A percentile compares a stretch with the other conserved stretches of the same genome.
Evolutionary conservation across 108 stramenopile genomes (phyloP).

Genomic region (Chaetoceros muelleri): DNA sequence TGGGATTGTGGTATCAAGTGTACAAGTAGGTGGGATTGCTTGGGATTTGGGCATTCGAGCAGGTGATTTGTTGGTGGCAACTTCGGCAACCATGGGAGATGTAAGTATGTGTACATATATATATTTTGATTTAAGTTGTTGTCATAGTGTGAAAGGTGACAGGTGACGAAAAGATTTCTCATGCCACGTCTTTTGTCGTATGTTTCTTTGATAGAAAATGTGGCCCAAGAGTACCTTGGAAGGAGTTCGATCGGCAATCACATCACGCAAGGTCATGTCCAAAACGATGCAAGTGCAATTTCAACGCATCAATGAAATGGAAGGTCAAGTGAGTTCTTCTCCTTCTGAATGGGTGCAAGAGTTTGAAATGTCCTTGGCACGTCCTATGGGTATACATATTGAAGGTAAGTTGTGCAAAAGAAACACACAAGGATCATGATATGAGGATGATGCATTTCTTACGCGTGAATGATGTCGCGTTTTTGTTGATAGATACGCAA

Average conservation of each 20-base stretch:
- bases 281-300: constrained; percentile 44
- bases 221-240: constrained; percentile 79
- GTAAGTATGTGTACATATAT: constrained; percentile 6
- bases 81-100: constrained; percentile 61
- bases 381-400: constrained; percentile 68
- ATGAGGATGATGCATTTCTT: not conserved
- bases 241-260: constrained; percentile 62
- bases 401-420: constrained; percentile 30
- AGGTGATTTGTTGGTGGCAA: constrained; percentile 48
- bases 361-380: constrained; percentile 51
- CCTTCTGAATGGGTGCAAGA: constrained; percentile 17
- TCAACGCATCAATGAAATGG: constrained; percentile 21
- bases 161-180: not conserved
- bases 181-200: not conserved
- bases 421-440: not conserved
- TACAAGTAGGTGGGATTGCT: constrained; percentile 35
- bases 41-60: constrained; percentile 62
- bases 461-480: not conserved
- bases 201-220: constrained; percentile 12
- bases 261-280: constrained; percentile 41
- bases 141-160: not conserved
- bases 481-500: constrained; percentile 37
- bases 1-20: constrained; percentile 57
- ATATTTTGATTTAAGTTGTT: not conserved
- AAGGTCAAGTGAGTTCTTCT: constrained; percentile 4